phyloP scores from a whole-genome alignment of 164 flowering plant species.

The Berberis thunbergii region DNA sequence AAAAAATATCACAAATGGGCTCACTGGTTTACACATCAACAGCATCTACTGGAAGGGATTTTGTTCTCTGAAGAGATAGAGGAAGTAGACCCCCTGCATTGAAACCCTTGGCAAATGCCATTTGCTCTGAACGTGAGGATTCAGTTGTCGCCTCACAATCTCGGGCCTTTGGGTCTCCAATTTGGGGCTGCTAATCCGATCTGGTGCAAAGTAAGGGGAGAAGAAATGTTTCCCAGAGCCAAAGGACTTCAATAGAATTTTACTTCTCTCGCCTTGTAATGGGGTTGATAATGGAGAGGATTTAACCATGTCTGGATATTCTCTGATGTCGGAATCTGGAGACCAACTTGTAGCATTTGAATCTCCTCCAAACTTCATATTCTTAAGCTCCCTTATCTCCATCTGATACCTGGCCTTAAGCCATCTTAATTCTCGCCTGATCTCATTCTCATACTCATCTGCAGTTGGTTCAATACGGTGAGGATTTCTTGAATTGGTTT shows the following conservation, averaged over 20 bases:
- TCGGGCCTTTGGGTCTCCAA: constrained; percentile 14
- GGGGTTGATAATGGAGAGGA: constrained; percentile 8
- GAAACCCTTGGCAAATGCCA: constrained; percentile 45
- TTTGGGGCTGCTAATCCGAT: constrained; percentile 14
- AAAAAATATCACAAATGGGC: neutral
- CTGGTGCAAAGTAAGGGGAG: constrained; percentile 6
- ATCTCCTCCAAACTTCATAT: constrained; percentile 27
- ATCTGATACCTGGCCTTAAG: constrained; percentile 70
- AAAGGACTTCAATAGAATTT: constrained; percentile 10
- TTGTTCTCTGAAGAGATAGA: constrained; percentile 39
- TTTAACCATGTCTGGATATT: constrained; percentile 4
- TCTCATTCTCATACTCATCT: constrained; percentile 48
- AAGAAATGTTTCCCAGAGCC: constrained; percentile 12
- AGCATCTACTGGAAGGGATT: constrained; percentile 25
- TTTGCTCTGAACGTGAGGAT: constrained; percentile 31
- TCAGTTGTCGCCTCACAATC: constrained; percentile 14
- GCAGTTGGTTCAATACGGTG: neutral
- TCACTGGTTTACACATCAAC: constrained; percentile 11
- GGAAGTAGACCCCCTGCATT: constrained; percentile 37
- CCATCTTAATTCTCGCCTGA: constrained; percentile 68
- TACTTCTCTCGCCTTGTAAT: constrained; percentile 14
- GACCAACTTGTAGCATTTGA: constrained; percentile 13
- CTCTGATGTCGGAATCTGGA: constrained; percentile 7
- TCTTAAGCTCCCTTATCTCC: constrained; percentile 46
- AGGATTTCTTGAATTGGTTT: constrained; percentile 14